These are phyloP conservation scores for Trifolium fragiferum DNA, from an alignment of 306 rosid species.

Conservation along the genomic window DNA sequence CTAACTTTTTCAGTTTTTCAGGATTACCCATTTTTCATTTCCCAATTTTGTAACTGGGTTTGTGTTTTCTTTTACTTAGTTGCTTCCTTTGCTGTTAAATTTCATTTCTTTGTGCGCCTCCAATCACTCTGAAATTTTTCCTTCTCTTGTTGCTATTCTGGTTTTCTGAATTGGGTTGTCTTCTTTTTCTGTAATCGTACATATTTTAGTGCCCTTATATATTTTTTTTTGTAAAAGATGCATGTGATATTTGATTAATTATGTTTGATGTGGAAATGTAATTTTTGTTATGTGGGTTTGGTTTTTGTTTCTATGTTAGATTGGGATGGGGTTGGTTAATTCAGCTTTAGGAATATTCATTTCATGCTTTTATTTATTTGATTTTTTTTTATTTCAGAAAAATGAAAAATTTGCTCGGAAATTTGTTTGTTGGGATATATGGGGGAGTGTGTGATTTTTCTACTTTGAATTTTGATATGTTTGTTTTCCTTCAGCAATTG, in stretches of 20 bases:
- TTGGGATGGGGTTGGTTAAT: neutral
- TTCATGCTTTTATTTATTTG: conserved; percentile 19
- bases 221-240: neutral
- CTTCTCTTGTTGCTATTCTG: neutral
- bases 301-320: conserved; percentile 19
- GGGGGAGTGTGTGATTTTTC: neutral
- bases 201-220: neutral
- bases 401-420: conserved; percentile 13
- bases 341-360: conserved; percentile 15
- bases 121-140: conserved; percentile 20
- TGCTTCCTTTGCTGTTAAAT: conserved; percentile 8
- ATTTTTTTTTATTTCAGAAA: neutral
- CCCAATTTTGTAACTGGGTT: conserved; percentile 32
- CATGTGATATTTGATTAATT: neutral
- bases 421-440: conserved; percentile 19
- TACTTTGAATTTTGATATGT: conserved; percentile 10
- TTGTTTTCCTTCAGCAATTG: conserved; percentile 22
- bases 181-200: neutral
- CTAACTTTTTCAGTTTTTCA: neutral
- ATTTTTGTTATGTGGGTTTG: conserved; percentile 19
- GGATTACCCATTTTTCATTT: conserved; percentile 8
- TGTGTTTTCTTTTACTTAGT: conserved; percentile 41
- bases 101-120: conserved; percentile 31
- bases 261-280: conserved; percentile 5
- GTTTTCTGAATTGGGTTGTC: neutral